Base-by-base conservation (phyloP, 768 basidiomycete species). In the Pisolithus microcarpus region DNA sequence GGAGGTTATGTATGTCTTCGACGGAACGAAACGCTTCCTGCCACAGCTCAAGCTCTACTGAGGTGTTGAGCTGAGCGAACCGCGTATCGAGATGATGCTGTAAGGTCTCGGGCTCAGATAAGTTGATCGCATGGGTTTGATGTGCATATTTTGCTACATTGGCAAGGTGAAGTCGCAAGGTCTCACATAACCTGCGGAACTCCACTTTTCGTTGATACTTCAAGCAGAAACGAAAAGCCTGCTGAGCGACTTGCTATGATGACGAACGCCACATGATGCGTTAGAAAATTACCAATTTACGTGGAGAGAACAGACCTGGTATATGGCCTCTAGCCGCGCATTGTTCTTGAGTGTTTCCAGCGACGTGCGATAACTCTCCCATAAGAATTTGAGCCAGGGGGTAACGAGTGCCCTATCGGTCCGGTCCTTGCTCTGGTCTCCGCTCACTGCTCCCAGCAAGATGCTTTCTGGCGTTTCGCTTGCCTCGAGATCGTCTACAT, bases 21-120 rank as follows among this genome's bases (percentile, higher is more conserved):
- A 97, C 92, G 38, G 91, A 92, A 53, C 95, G 87, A 80, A 97
- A 99, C 9, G 92, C 95, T 63, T 97, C 95, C 63, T 97, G 94
- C 95, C 95, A 99, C 24, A 99, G 78, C 70, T 99, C 95, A 56
- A 99, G 84, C 67, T 98, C 93, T 58, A 98, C 93, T 1, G 93
- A 93, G 18, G 92, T 89, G 61, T 93, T 92, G 55, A 98, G 81
- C 73, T 98, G 94, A 24, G 90, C 88, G 66, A 99, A 98, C 50
- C 94, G 91, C 16, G 92, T 94, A 65, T 97, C 95, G 53, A 98
- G 86, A 68, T 96, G 90, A 59, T 91, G 91, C 62, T 95, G 88
- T 46, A 97, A 84, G 7, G 86, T 95, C 60, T 97, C 95, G 11
- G 92, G 65, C 4, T 98, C 95, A 51, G 90, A 85, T 37, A 98